Evolutionary conservation across 169 alveolate genomes (phyloP).

Genomic region (Plasmodium malariae): DNA sequence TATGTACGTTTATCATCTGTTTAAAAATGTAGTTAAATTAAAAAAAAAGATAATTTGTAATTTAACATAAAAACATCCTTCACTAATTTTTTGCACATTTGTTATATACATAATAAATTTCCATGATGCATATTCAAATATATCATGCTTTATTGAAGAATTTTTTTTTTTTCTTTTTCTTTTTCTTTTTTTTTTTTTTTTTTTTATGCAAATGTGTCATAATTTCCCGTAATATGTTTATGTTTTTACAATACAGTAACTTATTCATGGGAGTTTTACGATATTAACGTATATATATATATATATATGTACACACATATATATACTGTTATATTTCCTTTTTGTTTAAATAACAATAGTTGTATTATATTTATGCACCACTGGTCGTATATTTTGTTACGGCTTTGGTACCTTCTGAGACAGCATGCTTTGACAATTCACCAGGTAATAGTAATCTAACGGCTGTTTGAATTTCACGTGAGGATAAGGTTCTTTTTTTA

Average conservation of each 20-base stretch:
- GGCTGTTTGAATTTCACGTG: constrained; percentile 99
- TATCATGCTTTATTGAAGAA: constrained; percentile 32
- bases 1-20: constrained; percentile 31
- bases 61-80: constrained; percentile 38
- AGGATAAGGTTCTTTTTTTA: constrained; percentile 97
- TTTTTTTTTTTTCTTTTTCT: constrained; percentile 15
- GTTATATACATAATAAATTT: constrained; percentile 19
- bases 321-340: neutral
- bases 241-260: constrained; percentile 8
- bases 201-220: constrained; percentile 1
- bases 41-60: constrained; percentile 12
- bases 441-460: constrained; percentile 99
- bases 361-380: constrained; percentile 82
- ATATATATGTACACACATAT: constrained; percentile 16
- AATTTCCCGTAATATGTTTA: neutral
- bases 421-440: constrained; percentile 99
- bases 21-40: constrained; percentile 51
- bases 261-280: constrained; percentile 20
- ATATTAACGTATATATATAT: constrained; percentile 7
- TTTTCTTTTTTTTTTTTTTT: constrained; percentile 41
- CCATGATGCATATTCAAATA: constrained; percentile 63
- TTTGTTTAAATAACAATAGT: constrained; percentile 1
- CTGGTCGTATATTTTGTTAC: constrained; percentile 98
- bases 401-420: constrained; percentile 99
- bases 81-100: constrained; percentile 36